Conservation (phyloP, 345 rosid genomes). For the Xanthoceras sorbifolium region DNA sequence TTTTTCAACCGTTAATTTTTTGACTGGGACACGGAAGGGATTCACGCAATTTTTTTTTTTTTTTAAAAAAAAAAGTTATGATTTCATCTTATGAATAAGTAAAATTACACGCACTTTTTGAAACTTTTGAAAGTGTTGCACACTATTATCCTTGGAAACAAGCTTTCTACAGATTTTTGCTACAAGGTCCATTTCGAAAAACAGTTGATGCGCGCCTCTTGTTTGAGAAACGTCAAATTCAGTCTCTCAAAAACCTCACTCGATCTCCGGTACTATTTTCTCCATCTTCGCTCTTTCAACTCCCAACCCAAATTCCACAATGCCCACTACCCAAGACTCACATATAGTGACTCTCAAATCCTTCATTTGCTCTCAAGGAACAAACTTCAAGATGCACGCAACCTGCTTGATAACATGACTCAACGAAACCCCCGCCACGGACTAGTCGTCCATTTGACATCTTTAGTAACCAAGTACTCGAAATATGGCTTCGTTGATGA, state of each 20-base stretch:
- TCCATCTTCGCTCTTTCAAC: slow-evolving; percentile 17
- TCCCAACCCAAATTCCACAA: slow-evolving; percentile 19
- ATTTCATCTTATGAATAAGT: too few species aligned
- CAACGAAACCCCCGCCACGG: slow-evolving; percentile 33
- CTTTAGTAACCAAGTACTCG: slow-evolving; percentile 48
- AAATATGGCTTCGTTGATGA: slow-evolving; percentile 51
- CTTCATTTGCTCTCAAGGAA: slow-evolving; percentile 35
- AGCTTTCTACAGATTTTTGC: background rate
- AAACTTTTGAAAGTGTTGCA: too few species aligned
- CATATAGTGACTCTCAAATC: slow-evolving; percentile 38
- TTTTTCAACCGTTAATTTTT: too few species aligned
- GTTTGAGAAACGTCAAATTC: slow-evolving; percentile 19
- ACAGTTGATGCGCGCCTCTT: slow-evolving; percentile 39
- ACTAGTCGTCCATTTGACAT: slow-evolving; percentile 53
- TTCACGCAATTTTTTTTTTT: too few species aligned
- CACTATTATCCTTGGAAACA: background rate
- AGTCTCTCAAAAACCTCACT: slow-evolving; percentile 17
- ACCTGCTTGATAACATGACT: slow-evolving; percentile 54
- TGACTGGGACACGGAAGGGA: too few species aligned
- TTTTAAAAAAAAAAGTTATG: too few species aligned
- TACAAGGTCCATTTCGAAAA: background rate
- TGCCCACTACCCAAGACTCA: slow-evolving; percentile 23
- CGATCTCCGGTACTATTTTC: background rate
- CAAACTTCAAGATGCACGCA: slow-evolving; percentile 44
- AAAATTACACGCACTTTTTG: too few species aligned